Evolutionary conservation across 148 eudicot genomes (phyloP).

Genomic region (Arctostaphylos glauca): DNA sequence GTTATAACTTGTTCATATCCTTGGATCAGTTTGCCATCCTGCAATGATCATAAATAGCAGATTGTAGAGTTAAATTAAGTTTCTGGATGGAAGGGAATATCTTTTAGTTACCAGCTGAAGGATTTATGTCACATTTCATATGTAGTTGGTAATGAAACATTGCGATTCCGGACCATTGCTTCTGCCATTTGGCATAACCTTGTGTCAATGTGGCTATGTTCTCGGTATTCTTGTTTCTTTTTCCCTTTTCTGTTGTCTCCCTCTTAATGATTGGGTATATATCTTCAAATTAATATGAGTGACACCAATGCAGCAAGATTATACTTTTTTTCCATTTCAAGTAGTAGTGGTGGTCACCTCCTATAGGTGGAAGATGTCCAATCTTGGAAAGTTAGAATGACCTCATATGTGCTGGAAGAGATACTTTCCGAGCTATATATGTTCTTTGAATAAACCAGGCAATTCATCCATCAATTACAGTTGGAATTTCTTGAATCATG

Average conservation of each 20-base stretch:
- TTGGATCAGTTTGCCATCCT: not conserved
- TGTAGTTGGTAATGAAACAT: not conserved
- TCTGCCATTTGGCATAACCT: not conserved
- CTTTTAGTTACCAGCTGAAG: not conserved
- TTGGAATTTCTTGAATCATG: not conserved
- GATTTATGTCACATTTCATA: not conserved
- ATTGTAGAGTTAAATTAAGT: not conserved
- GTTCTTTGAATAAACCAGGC: not conserved
- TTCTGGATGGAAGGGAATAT: not conserved
- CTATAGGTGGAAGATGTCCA: not conserved
- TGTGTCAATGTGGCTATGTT: not conserved
- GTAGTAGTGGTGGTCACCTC: not conserved
- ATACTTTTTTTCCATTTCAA: not conserved
- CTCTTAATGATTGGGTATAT: not conserved
- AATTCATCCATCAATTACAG: not conserved
- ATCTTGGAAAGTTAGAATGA: constrained; percentile 1
- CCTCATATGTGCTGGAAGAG: constrained; percentile 5
- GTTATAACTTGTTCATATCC: not conserved
- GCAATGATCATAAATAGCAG: not conserved
- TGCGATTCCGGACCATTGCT: not conserved
- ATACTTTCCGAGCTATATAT: not conserved
- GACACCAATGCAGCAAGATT: not conserved
- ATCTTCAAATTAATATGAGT: not conserved
- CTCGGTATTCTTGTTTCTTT: not conserved
- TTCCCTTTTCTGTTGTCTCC: not conserved